Base-by-base conservation (phyloP, 2,329 filamentous ascomycete genomes). In the Exophiala spinifera region DNA sequence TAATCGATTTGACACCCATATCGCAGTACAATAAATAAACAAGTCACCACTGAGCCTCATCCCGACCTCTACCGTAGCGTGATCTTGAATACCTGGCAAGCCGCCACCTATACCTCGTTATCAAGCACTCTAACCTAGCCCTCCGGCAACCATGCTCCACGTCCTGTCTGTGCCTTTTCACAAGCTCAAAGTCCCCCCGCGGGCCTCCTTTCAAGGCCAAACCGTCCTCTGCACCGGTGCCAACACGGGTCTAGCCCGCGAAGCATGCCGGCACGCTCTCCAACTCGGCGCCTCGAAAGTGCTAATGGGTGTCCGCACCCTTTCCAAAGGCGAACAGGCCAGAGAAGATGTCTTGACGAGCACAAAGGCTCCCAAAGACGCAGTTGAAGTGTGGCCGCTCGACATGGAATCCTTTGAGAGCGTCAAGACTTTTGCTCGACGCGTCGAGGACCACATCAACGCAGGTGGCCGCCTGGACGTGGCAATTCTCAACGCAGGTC, bases 221-320 rank as follows among this genome's bases (percentile, higher is more conserved):
- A 74, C 71, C 2, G 61, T 74, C n/a, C 71, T 77, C 39, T 61
- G 77, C 34, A 77, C 74, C 0, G 75, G 75, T 21, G 56, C 70
- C 33, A 77, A 77, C 56, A 65, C 66, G 3, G 75, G 75, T 3
- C 65, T 76, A 0, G 76, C 75, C 7, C 62, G 71, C 10, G 74
- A 76, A 65, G 72, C 74, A 44, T 70, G 73, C 3, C 66, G 67
- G 1, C 72, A 76, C 52, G 64, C 76, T 39, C 65, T 66, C n/a
- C 63, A 64, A n/a, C 67, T 76, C 6, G 65, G 65, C 4, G 70
- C 73, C 1, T 65, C 69, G 5, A 67, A 63, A 2, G 64, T 80
- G 15, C 74, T 79, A 13, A 70, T 80, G 13, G 73, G 69, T 11
- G 74, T 74, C 6, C 74, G 76, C 14, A 70, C 65, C 36, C 39